Conservation (phyloP, 495 filamentous ascomycete genomes). For the Chaetomium cochliodes region DNA sequence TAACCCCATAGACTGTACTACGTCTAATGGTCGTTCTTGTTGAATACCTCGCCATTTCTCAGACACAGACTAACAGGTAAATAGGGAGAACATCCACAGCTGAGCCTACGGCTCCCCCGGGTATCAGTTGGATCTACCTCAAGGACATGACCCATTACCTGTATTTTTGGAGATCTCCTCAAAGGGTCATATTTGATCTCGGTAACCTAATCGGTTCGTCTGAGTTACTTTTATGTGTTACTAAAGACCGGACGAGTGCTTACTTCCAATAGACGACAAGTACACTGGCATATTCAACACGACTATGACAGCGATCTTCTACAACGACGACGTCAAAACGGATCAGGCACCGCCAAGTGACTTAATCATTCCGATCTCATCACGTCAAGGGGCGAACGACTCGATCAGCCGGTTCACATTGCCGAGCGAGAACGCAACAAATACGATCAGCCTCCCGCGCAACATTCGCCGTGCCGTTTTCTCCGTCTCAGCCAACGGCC, state of each 20-base stretch:
- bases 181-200: slow-evolving; percentile 81
- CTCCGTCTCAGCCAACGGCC: slow-evolving; percentile 74
- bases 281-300: slow-evolving; percentile 82
- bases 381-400: slow-evolving; percentile 51
- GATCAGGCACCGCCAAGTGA: slow-evolving; percentile 55
- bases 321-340: slow-evolving; percentile 45
- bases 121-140: slow-evolving; percentile 72
- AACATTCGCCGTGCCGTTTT: slow-evolving; percentile 70
- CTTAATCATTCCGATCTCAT: slow-evolving; percentile 75
- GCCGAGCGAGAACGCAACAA: slow-evolving; percentile 62
- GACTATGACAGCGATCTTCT: slow-evolving; percentile 78
- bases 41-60: neutral
- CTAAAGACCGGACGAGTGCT: too few species aligned
- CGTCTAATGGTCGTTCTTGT: too few species aligned
- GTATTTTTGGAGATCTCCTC: slow-evolving; percentile 61
- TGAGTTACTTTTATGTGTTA: neutral
- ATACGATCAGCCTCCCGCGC: slow-evolving; percentile 57
- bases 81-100: slow-evolving; percentile 75
- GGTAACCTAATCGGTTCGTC: slow-evolving; percentile 61
- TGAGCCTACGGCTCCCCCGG: slow-evolving; percentile 64
- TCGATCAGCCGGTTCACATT: slow-evolving; percentile 66
- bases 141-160: slow-evolving; percentile 82
- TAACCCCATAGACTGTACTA: too few species aligned
- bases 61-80: neutral
- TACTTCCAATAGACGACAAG: slow-evolving; percentile 47